Evolutionary conservation across 169 alveolate genomes (phyloP).

Genomic region (Theileria parva): DNA sequence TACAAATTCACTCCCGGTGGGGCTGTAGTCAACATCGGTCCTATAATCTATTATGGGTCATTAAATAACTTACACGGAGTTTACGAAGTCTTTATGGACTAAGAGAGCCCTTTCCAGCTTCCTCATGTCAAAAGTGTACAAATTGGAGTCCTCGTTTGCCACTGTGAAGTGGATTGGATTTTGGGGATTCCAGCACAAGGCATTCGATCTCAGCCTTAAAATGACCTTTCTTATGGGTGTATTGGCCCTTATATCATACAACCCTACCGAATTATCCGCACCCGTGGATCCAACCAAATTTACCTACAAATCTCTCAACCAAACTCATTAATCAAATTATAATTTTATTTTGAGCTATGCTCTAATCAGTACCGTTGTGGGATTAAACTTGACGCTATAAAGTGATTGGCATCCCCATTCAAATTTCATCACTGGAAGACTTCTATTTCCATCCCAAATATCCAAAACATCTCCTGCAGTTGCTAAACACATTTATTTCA

Average conservation of each 20-base stretch:
- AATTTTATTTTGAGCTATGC: neutral
- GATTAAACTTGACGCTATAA: slow-evolving; percentile 92
- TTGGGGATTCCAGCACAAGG: slow-evolving; percentile 96
- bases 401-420: slow-evolving; percentile 75
- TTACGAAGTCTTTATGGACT: slow-evolving; percentile 92
- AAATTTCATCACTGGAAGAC: slow-evolving; percentile 71
- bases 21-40: slow-evolving; percentile 92
- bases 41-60: slow-evolving; percentile 11
- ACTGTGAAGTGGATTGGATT: slow-evolving; percentile 95
- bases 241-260: slow-evolving; percentile 86
- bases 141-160: slow-evolving; percentile 97
- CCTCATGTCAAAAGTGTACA: slow-evolving; percentile 97
- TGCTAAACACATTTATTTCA: slow-evolving; percentile 71
- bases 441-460: slow-evolving; percentile 74
- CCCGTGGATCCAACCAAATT: slow-evolving; percentile 87
- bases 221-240: slow-evolving; percentile 87
- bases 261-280: slow-evolving; percentile 84
- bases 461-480: slow-evolving; percentile 85
- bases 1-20: slow-evolving; percentile 97
- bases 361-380: slow-evolving; percentile 71
- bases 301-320: slow-evolving; percentile 2
- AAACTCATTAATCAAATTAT: slow-evolving; percentile 9
- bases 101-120: slow-evolving; percentile 87
- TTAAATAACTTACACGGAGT: slow-evolving; percentile 78
- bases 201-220: slow-evolving; percentile 88